phyloP scores from a whole-genome alignment of 2,329 filamentous ascomycete species.

The Colletotrichum sp. region DNA sequence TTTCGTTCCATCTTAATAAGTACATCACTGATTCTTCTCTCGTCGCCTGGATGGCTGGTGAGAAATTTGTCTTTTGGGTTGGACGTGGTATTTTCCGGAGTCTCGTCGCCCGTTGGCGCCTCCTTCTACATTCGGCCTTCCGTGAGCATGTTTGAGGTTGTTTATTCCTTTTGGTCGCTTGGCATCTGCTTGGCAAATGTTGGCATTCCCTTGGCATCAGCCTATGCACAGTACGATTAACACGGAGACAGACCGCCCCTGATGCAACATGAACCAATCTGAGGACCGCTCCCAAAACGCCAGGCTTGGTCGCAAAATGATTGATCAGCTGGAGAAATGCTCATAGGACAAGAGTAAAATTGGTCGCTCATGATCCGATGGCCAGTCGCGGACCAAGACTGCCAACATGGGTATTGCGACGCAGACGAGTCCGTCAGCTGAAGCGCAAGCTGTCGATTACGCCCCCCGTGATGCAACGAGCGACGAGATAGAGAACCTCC shows the following conservation, averaged over 20 bases:
- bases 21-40: background rate
- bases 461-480: slow-evolving; percentile 21
- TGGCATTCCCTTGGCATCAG: background rate
- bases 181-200: background rate
- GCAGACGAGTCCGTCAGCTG: background rate
- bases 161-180: background rate
- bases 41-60: background rate
- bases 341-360: background rate
- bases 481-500: slow-evolving; percentile 22
- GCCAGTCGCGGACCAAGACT: background rate
- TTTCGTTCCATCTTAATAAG: background rate
- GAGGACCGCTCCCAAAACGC: too few relatives aligned
- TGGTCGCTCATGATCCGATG: background rate
- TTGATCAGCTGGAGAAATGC: background rate
- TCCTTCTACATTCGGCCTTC: background rate
- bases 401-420: background rate
- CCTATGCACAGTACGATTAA: background rate
- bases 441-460: background rate
- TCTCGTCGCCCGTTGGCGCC: background rate
- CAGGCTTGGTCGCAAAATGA: background rate
- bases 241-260: background rate
- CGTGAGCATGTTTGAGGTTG: slow-evolving; percentile 5
- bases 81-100: background rate
- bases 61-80: background rate
- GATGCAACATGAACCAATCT: background rate